phyloP scores from a whole-genome alignment of 2,329 filamentous ascomycete genomes.

The Trichoderma arundinaceum region DNA sequence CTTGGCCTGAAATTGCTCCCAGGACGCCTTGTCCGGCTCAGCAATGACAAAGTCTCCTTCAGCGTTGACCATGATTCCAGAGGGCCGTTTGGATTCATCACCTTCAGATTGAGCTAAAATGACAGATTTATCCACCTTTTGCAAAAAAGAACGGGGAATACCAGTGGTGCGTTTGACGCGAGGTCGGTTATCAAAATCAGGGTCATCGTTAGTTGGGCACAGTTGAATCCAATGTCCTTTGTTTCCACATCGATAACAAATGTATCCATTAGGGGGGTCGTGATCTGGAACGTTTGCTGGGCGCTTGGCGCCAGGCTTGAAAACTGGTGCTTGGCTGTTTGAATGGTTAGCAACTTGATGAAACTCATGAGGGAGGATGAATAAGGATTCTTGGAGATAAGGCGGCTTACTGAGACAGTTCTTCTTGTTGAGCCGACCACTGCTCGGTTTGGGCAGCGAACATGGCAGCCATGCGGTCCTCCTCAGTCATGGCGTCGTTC shows the following conservation, averaged over 20 bases:
- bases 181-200: constrained; percentile 90
- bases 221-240: constrained; percentile 99
- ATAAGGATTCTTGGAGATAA: neutral
- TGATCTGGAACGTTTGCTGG: constrained; percentile 84
- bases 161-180: constrained; percentile 96
- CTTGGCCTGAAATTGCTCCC: constrained; percentile 97
- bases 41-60: constrained; percentile 98
- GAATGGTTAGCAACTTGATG: constrained; percentile 42
- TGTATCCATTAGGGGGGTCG: constrained; percentile 89
- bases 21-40: constrained; percentile 91
- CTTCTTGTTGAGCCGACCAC: constrained; percentile 91
- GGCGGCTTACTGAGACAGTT: constrained; percentile 76
- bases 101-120: constrained; percentile 74
- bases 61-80: constrained; percentile 95
- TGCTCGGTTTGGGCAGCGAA: constrained; percentile 87
- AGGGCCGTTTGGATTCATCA: constrained; percentile 82
- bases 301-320: constrained; percentile 67
- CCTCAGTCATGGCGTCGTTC: constrained; percentile 84
- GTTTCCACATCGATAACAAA: constrained; percentile 94
- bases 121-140: constrained; percentile 90
- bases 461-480: constrained; percentile 92
- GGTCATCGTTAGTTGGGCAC: constrained; percentile 98
- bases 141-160: constrained; percentile 93
- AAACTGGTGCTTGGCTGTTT: constrained; percentile 64
- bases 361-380: neutral